Evolutionary conservation across 495 filamentous ascomycete species (phyloP).

Genomic region (Extremus antarcticus): DNA sequence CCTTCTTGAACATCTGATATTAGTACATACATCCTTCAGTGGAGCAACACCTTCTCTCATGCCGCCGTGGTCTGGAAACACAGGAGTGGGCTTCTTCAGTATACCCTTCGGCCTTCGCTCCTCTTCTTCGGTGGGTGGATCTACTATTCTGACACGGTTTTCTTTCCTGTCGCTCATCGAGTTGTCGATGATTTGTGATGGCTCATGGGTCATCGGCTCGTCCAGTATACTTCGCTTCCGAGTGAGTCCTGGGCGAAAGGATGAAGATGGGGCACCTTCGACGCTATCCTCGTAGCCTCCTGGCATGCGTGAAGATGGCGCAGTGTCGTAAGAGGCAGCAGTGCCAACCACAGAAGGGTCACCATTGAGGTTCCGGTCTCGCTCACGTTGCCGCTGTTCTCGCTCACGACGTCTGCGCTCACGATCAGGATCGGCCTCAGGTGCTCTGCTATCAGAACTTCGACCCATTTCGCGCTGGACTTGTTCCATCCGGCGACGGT

Average conservation of each 20-base stretch:
- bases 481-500: constrained; percentile 29
- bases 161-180: constrained; percentile 14
- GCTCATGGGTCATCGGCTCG: constrained; percentile 15
- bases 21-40: constrained; percentile 52
- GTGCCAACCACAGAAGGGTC: not conserved
- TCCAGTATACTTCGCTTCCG: constrained; percentile 17
- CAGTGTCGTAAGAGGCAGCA: not conserved
- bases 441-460: not conserved
- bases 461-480: constrained; percentile 21
- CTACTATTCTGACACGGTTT: constrained; percentile 30
- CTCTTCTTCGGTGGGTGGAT: constrained; percentile 28
- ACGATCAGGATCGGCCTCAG: constrained; percentile 19
- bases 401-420: constrained; percentile 19
- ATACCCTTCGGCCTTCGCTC: constrained; percentile 51
- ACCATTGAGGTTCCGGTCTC: constrained; percentile 1
- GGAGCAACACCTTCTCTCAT: constrained; percentile 84
- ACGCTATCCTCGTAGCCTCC: constrained; percentile 3
- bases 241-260: constrained; percentile 1
- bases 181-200: constrained; percentile 20
- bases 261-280: not conserved
- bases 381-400: constrained; percentile 19
- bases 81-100: constrained; percentile 57
- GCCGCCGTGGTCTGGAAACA: constrained; percentile 71
- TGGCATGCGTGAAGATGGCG: not conserved
- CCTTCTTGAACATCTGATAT: not conserved